phyloP scores from a whole-genome alignment of 1,139 yeast species.

The Meyerozyma athensensis region DNA sequence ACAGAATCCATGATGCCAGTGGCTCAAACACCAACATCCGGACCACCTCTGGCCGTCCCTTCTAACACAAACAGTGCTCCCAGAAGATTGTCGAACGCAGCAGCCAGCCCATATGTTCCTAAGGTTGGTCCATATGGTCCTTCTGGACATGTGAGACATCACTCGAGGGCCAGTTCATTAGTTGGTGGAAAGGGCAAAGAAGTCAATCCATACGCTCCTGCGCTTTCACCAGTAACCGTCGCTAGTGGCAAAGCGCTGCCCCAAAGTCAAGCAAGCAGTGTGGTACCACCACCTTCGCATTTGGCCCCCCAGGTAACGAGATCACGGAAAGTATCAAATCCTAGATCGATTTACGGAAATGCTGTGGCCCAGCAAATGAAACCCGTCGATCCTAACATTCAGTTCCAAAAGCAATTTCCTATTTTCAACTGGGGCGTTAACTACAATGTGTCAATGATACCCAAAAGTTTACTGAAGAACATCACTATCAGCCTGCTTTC shows the following conservation, averaged over 20 bases:
- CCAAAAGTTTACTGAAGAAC: slow-evolving; percentile 11
- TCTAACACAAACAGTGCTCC: slow-evolving; percentile 10
- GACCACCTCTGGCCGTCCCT: not conserved
- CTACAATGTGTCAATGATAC: slow-evolving; percentile 27
- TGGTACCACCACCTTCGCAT: not conserved
- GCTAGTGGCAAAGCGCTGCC: not conserved
- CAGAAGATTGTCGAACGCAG: slow-evolving; percentile 11
- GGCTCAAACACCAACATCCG: not conserved
- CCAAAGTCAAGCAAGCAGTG: not conserved
- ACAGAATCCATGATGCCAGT: not conserved
- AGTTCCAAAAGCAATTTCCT: slow-evolving; percentile 64
- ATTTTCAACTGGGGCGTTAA: slow-evolving; percentile 65
- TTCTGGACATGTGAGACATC: slow-evolving; percentile 29
- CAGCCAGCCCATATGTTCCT: slow-evolving; percentile 42
- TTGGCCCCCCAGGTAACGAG: slow-evolving; percentile 11
- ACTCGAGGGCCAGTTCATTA: slow-evolving; percentile 41
- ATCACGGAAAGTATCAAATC: slow-evolving; percentile 26
- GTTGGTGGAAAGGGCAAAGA: slow-evolving; percentile 42
- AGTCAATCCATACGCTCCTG: slow-evolving; percentile 44
- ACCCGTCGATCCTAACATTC: slow-evolving; percentile 31
- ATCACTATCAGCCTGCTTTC: not conserved
- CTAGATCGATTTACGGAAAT: slow-evolving; percentile 21
- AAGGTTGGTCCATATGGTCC: slow-evolving; percentile 47
- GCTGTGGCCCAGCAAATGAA: slow-evolving; percentile 14
- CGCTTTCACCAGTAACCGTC: slow-evolving; percentile 17